Conservation (phyloP, 2,329 filamentous ascomycete species). For the Alternaria sp. region DNA sequence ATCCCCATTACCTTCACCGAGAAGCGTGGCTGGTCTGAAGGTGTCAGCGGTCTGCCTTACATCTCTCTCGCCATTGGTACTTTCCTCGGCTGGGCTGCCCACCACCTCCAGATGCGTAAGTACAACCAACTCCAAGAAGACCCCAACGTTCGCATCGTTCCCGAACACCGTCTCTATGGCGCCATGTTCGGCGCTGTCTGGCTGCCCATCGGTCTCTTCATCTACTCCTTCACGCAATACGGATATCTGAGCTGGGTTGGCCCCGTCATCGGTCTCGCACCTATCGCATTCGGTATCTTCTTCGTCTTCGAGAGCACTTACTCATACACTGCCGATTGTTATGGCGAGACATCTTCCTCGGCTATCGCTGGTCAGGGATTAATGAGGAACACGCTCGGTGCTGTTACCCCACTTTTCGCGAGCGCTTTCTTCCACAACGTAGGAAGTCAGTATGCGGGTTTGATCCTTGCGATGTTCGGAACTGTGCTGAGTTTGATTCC, state of each 20-base stretch:
- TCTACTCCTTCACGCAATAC: slow-evolving; percentile 63
- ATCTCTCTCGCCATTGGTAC: slow-evolving; percentile 59
- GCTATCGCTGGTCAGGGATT: slow-evolving; percentile 60
- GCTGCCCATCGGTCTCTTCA: slow-evolving; percentile 45
- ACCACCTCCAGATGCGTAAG: slow-evolving; percentile 60
- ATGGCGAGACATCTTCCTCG: slow-evolving; percentile 54
- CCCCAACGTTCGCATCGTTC: slow-evolving; percentile 45
- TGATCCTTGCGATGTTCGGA: slow-evolving; percentile 57
- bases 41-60: slow-evolving; percentile 58
- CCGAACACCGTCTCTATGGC: slow-evolving; percentile 42
- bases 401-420: slow-evolving; percentile 60
- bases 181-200: slow-evolving; percentile 42
- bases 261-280: slow-evolving; percentile 56
- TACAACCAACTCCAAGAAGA: slow-evolving; percentile 52
- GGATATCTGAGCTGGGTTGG: slow-evolving; percentile 57
- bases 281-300: slow-evolving; percentile 61
- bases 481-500: slow-evolving; percentile 52
- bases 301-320: slow-evolving; percentile 58
- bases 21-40: slow-evolving; percentile 61
- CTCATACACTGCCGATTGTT: slow-evolving; percentile 61
- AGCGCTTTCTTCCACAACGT: slow-evolving; percentile 61
- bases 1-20: slow-evolving; percentile 51
- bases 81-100: slow-evolving; percentile 56
- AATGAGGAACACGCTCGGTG: slow-evolving; percentile 61
- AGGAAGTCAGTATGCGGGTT: slow-evolving; percentile 59